Percentiles rank a stretch among this genome's conserved stretches.
These are phyloP conservation scores for Coniochaeta pulveracea DNA, from an alignment of 2,329 filamentous ascomycete genomes.

Conservation along the genomic window DNA sequence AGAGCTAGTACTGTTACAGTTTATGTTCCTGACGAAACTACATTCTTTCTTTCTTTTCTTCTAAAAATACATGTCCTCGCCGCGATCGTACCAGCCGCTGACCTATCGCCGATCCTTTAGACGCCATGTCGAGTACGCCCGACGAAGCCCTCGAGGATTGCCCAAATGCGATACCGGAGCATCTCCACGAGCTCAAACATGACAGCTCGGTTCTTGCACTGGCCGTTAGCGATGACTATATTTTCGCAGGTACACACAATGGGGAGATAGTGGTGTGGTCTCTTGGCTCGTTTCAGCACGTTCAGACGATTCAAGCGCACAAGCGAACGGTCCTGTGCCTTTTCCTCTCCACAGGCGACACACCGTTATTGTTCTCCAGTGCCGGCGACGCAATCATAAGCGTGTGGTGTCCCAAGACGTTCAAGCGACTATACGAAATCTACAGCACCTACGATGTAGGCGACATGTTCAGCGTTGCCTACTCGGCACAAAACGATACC, in stretches of 20 bases:
- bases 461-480: conserved; percentile 91
- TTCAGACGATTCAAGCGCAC: conserved; percentile 74
- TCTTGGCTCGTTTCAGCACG: conserved; percentile 74
- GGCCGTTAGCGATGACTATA: conserved; percentile 65
- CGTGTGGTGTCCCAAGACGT: conserved; percentile 73
- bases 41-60: neutral
- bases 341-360: conserved; percentile 56
- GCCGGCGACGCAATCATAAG: conserved; percentile 91
- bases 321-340: conserved; percentile 83
- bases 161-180: conserved; percentile 36
- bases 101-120: too few relatives aligned
- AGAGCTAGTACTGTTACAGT: neutral
- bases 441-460: conserved; percentile 92
- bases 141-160: conserved; percentile 13
- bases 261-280: conserved; percentile 92
- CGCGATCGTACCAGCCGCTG: too few relatives aligned
- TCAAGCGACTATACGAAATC: conserved; percentile 74
- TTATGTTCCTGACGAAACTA: too few relatives aligned
- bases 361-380: conserved; percentile 69
- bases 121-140: too few relatives aligned
- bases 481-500: conserved; percentile 67
- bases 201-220: conserved; percentile 73
- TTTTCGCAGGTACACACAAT: conserved; percentile 87
- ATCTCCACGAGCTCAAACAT: conserved; percentile 66
- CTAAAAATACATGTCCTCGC: neutral